Percentiles rank a stretch among this genome's conserved stretches.
phyloP scores from a whole-genome alignment of 352 stramenopile species.

The Globisporangium cylindrosporum region DNA sequence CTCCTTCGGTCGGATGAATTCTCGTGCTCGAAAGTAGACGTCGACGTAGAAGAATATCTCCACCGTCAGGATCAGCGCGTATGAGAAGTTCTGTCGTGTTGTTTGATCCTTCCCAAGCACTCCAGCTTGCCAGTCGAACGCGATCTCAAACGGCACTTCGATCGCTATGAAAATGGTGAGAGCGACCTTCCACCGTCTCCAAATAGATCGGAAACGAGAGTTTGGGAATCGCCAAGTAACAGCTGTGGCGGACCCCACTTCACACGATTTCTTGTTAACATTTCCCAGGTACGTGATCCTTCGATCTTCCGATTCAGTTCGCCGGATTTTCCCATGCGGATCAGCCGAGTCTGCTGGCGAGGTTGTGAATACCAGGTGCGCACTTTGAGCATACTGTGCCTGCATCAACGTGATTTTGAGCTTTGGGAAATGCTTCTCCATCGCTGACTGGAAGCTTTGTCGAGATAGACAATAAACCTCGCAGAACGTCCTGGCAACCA shows the following conservation, averaged over 20 bases:
- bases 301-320: conserved; percentile 1
- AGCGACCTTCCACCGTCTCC: conserved; percentile 17
- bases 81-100: background rate
- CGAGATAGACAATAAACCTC: conserved; percentile 26
- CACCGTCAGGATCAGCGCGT: conserved; percentile 8
- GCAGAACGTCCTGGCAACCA: conserved; percentile 25
- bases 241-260: background rate
- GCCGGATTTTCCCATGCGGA: background rate
- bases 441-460: conserved; percentile 14
- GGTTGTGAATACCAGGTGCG: background rate
- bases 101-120: background rate
- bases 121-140: conserved; percentile 17
- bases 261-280: conserved; percentile 15
- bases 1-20: conserved; percentile 16
- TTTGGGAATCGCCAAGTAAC: conserved; percentile 18
- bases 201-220: conserved; percentile 16
- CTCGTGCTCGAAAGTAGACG: conserved; percentile 18
- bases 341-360: background rate
- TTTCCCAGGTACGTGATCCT: conserved; percentile 19
- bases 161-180: conserved; percentile 18
- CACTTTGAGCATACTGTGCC: background rate
- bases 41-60: conserved; percentile 27
- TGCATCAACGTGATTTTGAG: conserved; percentile 12
- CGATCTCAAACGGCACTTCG: conserved; percentile 21
- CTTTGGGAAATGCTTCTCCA: conserved; percentile 16